Evolutionary conservation across 2,329 filamentous ascomycete genomes (phyloP), one percentile per base, ranked within the genome.

Genomic region (Fusarium annulatum): DNA sequence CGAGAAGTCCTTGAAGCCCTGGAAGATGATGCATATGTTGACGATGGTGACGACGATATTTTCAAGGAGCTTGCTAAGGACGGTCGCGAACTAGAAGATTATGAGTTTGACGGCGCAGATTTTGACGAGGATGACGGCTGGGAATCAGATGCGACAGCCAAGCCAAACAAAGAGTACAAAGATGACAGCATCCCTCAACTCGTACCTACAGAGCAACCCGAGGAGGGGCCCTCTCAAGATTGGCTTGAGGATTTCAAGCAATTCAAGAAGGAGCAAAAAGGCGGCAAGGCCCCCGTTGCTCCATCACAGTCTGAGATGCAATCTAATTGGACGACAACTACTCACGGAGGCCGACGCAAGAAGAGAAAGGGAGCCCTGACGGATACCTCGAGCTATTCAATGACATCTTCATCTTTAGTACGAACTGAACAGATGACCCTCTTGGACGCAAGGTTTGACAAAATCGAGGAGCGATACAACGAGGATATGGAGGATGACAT

Each of bases 301-400:
- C 79, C 81, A n/a, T 79, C 81, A 34, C 88, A 88, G 21, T 92
- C 91, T 7, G 92, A 92, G 72, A 79, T 92, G 52, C 90, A 93
- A 78, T 93, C 93, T 10, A 86, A 92, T 75, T 89, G 93, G 85
- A 95, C 92, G 4, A 91, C 92, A 2, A 95, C 93, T 5, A 92
- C 93, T 3, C 93, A 92, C 70, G 94, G 93, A 41, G 94, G 94
- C 18, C 90, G 94, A 59, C 89, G 88, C 70, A 98, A 98, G 91
- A 98, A 97, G 89, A 91, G 96, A 80, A 98, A 97, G 86, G 96
- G 95, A 51, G 96, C 96, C 5, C 85, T 97, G 81, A 98, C 96
- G 7, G 94, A 93, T 73, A 92, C 93, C 2, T 96, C 95, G 2
- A 91, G 89, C 66, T 97, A 96, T 83, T 96, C 93, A 59, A 97